These are phyloP conservation scores for Coniochaeta sp. DNA, from an alignment of 2,329 filamentous ascomycete genomes.

Conservation along the genomic window DNA sequence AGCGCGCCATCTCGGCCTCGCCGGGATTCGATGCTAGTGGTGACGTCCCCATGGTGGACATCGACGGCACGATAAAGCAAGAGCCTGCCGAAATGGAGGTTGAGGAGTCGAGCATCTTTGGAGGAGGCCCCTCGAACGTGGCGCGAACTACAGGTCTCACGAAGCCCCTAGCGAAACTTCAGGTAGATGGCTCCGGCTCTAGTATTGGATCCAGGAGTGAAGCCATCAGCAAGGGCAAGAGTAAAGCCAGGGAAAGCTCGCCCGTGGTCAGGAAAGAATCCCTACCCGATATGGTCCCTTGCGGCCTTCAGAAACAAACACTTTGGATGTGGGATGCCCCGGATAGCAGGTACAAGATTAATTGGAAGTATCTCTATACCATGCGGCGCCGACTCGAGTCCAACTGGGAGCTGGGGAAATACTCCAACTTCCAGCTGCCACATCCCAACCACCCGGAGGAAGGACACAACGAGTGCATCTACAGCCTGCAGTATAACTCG, in stretches of 20 bases:
- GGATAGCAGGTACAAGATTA: conserved; percentile 55
- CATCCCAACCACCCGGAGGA: conserved; percentile 74
- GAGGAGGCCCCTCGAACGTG: conserved; percentile 15
- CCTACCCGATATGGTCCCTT: conserved; percentile 18
- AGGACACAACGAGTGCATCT: conserved; percentile 87
- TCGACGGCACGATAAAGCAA: conserved; percentile 15
- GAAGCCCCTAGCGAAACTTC: conserved; percentile 19
- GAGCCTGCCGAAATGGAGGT: conserved; percentile 16
- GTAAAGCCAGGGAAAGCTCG: conserved; percentile 17
- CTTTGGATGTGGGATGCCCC: conserved; percentile 43
- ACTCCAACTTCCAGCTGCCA: conserved; percentile 81
- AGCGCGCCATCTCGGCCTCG: conserved; percentile 40
- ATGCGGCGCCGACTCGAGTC: conserved; percentile 77
- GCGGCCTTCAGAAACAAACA: conserved; percentile 31
- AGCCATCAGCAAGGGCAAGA: conserved; percentile 17
- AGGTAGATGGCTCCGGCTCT: conserved; percentile 25
- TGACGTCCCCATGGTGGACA: conserved; percentile 35
- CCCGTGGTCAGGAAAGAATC: conserved; percentile 18
- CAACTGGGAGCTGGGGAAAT: conserved; percentile 84
- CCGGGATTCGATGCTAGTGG: conserved; percentile 30
- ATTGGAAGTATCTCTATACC: conserved; percentile 91
- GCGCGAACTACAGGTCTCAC: conserved; percentile 10
- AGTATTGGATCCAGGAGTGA: conserved; percentile 20
- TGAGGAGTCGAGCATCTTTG: conserved; percentile 20
- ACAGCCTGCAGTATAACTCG: conserved; percentile 82